A percentile compares a stretch with the other conserved stretches of the same genome.
Conservation (phyloP, 1,139 yeast genomes). For the Hansenula sp. region DNA sequence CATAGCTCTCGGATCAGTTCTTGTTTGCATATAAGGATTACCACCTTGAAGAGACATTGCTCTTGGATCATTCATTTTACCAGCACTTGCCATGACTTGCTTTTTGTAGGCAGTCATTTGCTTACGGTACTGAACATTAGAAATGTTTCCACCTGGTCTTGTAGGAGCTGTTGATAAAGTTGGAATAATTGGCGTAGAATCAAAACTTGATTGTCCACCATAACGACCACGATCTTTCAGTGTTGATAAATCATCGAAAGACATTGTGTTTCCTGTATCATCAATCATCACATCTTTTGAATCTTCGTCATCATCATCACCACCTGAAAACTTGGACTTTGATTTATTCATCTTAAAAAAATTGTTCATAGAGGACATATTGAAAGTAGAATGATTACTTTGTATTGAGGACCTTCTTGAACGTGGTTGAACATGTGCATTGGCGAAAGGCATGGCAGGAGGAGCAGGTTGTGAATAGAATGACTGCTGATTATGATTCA, state of each 20-base stretch:
- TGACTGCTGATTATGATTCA: slow-evolving; percentile 2
- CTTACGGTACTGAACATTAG: slow-evolving; percentile 60
- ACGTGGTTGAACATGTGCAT: slow-evolving; percentile 2
- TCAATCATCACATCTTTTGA: slow-evolving; percentile 51
- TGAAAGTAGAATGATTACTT: slow-evolving; percentile 10
- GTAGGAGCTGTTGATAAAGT: slow-evolving; percentile 33
- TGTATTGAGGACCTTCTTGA: slow-evolving; percentile 18
- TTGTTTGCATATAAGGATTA: slow-evolving; percentile 17
- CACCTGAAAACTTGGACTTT: slow-evolving; percentile 16
- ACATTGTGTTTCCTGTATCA: slow-evolving; percentile 38
- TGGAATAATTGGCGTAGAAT: slow-evolving; percentile 73
- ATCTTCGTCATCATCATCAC: slow-evolving; percentile 35
- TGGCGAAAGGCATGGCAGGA: not conserved
- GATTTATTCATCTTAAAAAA: slow-evolving; percentile 39
- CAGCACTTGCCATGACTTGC: slow-evolving; percentile 33
- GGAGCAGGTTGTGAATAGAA: slow-evolving; percentile 8
- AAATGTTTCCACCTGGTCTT: slow-evolving; percentile 3
- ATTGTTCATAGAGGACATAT: slow-evolving; percentile 1
- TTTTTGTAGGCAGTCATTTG: slow-evolving; percentile 68
- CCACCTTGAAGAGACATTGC: slow-evolving; percentile 50
- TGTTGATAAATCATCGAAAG: slow-evolving; percentile 61
- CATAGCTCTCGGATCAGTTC: slow-evolving; percentile 47
- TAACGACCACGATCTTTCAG: slow-evolving; percentile 63
- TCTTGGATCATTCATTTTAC: slow-evolving; percentile 6
- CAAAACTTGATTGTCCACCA: slow-evolving; percentile 42